Evolutionary conservation across 306 rosid species (phyloP).

Genomic region (Acacia acuminata): DNA sequence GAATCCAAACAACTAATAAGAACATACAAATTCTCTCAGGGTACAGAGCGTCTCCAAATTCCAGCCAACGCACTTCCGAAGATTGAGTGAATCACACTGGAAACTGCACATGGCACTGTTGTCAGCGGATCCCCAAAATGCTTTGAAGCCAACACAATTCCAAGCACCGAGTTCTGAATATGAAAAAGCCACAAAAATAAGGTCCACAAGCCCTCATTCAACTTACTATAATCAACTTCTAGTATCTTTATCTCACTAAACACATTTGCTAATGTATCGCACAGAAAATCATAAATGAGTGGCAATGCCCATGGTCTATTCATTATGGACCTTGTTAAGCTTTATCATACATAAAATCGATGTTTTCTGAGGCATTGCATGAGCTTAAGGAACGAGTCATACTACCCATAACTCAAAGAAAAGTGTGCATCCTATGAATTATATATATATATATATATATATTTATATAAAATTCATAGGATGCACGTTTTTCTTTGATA

Average conservation of each 20-base stretch:
- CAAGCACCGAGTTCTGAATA: slow-evolving; percentile 62
- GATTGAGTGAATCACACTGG: slow-evolving; percentile 72
- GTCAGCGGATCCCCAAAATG: slow-evolving; percentile 85
- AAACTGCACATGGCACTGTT: slow-evolving; percentile 90
- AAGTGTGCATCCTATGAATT: background rate
- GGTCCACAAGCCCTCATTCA: background rate
- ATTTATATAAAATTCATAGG: too few species aligned
- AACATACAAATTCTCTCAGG: slow-evolving; percentile 41
- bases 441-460: too few species aligned
- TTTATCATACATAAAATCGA: background rate
- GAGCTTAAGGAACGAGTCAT: background rate
- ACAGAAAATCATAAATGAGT: background rate
- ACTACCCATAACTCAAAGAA: background rate
- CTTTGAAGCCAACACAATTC: slow-evolving; percentile 68
- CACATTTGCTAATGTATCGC: background rate
- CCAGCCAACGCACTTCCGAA: slow-evolving; percentile 79
- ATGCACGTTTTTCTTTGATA: too few species aligned
- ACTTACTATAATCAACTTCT: background rate
- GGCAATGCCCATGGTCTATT: background rate
- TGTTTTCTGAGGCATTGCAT: background rate
- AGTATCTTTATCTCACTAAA: background rate
- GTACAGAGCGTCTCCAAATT: slow-evolving; percentile 68
- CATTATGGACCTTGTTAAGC: background rate
- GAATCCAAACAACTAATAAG: background rate
- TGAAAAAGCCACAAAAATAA: background rate